These are phyloP conservation scores for Ceratocystis albifundus DNA, from an alignment of 2,329 filamentous ascomycete genomes.

Conservation along the genomic window DNA sequence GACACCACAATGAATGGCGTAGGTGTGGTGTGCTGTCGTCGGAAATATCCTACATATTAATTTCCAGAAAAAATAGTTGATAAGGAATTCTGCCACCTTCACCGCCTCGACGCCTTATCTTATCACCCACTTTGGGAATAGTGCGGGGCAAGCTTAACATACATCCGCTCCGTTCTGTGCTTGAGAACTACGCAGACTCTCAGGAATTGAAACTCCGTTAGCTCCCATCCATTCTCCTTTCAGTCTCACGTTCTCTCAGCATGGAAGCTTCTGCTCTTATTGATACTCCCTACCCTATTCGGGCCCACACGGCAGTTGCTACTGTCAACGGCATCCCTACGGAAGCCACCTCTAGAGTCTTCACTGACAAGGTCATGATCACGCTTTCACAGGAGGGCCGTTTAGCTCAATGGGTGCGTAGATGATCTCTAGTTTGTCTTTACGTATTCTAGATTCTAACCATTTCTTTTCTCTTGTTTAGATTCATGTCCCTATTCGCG, in stretches of 20 bases:
- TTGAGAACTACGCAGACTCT: too few relatives aligned
- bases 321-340: constrained; percentile 58
- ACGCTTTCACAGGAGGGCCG: constrained; percentile 78
- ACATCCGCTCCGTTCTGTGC: too few relatives aligned
- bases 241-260: background rate
- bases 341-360: constrained; percentile 59
- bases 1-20: too few relatives aligned
- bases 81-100: constrained; percentile 30
- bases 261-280: constrained; percentile 8
- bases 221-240: background rate
- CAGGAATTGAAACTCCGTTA: background rate
- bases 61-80: constrained; percentile 19
- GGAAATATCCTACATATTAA: background rate
- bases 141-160: constrained; percentile 28
- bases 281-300: constrained; percentile 55
- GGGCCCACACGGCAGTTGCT: constrained; percentile 47
- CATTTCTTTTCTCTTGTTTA: constrained; percentile 29
- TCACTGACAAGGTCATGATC: constrained; percentile 82
- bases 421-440: background rate
- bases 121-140: constrained; percentile 29
- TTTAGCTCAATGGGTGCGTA: constrained; percentile 77
- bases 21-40: background rate
- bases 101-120: constrained; percentile 23
- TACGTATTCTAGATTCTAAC: background rate
- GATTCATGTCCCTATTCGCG: constrained; percentile 69